Base-by-base conservation (phyloP, 2,329 filamentous ascomycete genomes). In the Chlorencoelia australis region DNA sequence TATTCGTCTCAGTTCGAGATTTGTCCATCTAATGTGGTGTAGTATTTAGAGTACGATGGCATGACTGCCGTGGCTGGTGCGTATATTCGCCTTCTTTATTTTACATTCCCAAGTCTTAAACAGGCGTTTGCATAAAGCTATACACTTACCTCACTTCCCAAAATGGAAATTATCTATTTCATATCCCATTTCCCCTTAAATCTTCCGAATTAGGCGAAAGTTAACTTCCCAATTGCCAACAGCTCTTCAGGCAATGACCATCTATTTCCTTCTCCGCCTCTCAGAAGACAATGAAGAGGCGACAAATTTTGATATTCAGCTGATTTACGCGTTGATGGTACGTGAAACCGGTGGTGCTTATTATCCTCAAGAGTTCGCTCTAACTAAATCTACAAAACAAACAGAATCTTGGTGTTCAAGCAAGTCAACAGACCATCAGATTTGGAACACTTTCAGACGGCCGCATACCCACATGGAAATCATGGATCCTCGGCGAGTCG, bases 251-350 rank as follows among this genome's bases (percentile, higher is more conserved):
- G 42, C 44, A 9, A 41, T 47, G 3, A 33, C 37, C 1, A 18
- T 49, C 1, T 49, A 49, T 26, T 30, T 45, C 10, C 33, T 49
- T 14, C 30, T 49, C 9, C 36, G 42, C 4, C 11, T 47, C 4
- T 41, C 39, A 5, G 46, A 49, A 35, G 27, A 37, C 8, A 33
- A 43, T 25, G 33, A 42, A 8, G 34, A 39, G 5, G 45, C 33
- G 3, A 44, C 39, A 2, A 27, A 39, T 30, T 47, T 43, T 27
- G 46, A 47, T 29, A 19, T 44, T 9, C 33, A 24, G 13, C 17
- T 47, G 17, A 44, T 49, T 14, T 4, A 29, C 9, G 44, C 44
- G 1, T 44, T 47, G 42, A 25, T 44, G 4, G 44, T 46, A 37
- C 13, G 37, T 37, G 20, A 22, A 13, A 9, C 16, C 28, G 5